Conservation (phyloP, 768 basidiomycete species). For the Rhodotorula graminis region DNA sequence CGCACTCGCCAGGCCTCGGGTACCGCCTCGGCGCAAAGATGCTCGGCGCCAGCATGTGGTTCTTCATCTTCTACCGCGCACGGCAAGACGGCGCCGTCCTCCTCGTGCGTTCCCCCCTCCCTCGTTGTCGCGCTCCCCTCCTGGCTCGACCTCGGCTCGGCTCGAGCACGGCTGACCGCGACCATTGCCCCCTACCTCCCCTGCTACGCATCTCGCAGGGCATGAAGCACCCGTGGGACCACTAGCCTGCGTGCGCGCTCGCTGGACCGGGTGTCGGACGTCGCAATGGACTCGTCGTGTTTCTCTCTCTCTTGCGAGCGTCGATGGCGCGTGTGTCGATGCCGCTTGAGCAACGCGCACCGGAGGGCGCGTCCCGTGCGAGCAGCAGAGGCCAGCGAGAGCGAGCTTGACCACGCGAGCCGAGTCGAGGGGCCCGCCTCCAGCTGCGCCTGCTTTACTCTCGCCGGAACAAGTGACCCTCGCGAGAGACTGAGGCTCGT, state of each 20-base stretch:
- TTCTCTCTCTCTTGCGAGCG: background rate
- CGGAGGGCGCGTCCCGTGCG: too few relatives aligned
- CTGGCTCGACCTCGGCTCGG: background rate
- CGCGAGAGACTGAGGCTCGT: too few relatives aligned
- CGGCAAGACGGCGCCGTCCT: slow-evolving; percentile 35
- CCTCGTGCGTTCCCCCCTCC: slow-evolving; percentile 24
- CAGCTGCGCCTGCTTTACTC: too few relatives aligned
- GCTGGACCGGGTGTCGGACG: background rate
- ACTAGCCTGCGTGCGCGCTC: slow-evolving; percentile 5
- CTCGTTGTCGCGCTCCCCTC: background rate
- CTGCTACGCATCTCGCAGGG: slow-evolving; percentile 8
- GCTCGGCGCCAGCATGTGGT: slow-evolving; percentile 39
- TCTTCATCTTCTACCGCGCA: slow-evolving; percentile 40
- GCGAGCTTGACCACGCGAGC: too few relatives aligned
- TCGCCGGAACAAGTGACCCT: too few relatives aligned
- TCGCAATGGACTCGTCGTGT: background rate
- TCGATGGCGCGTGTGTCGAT: too few relatives aligned
- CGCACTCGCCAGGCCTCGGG: slow-evolving; percentile 14
- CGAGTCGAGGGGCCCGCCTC: too few relatives aligned
- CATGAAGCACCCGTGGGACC: slow-evolving; percentile 36
- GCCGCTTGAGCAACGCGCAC: too few relatives aligned
- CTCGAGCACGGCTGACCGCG: background rate
- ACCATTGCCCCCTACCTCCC: background rate
- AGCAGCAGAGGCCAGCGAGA: too few relatives aligned
- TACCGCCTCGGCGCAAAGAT: slow-evolving; percentile 38